Evolutionary conservation across 495 filamentous ascomycete species (phyloP).

Genomic region (Umbilicaria muhlenbergii): DNA sequence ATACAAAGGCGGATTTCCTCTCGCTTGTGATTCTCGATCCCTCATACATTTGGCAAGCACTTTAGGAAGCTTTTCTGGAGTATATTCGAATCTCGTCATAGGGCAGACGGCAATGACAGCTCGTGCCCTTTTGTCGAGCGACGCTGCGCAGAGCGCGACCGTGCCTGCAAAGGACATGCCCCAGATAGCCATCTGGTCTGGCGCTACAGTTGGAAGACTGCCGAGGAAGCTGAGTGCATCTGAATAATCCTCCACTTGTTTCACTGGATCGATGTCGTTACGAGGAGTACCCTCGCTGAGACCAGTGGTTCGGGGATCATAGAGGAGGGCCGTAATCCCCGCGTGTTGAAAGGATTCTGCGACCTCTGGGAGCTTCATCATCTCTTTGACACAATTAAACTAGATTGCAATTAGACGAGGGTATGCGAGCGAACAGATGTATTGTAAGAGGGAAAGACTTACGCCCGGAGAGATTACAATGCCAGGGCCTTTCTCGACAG

Average conservation of each 20-base stretch:
- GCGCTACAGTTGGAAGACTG: conserved; percentile 16
- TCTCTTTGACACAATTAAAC: conserved; percentile 32
- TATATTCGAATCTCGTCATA: too few species aligned
- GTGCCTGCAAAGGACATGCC: conserved; percentile 23
- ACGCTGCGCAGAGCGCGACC: conserved; percentile 13
- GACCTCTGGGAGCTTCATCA: conserved; percentile 14
- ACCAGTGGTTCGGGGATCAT: conserved; percentile 25
- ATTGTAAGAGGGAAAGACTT: conserved; percentile 3
- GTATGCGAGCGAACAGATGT: too few species aligned
- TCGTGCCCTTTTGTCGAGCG: conserved; percentile 17
- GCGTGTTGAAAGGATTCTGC: conserved; percentile 23
- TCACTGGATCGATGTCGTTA: conserved; percentile 23
- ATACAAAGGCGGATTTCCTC: conserved; percentile 11
- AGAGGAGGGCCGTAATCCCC: conserved; percentile 24
- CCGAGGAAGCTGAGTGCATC: conserved; percentile 22
- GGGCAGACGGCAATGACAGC: conserved; percentile 10
- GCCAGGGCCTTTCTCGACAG: conserved; percentile 12
- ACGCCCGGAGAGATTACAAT: conserved; percentile 27
- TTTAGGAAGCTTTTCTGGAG: not conserved
- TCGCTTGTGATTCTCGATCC: conserved; percentile 15
- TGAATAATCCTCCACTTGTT: conserved; percentile 21
- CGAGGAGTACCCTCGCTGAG: conserved; percentile 27
- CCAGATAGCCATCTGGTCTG: conserved; percentile 20
- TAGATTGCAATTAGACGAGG: conserved; percentile 8
- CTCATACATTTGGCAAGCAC: conserved; percentile 10